Percentiles rank a stretch among this genome's conserved stretches.
Evolutionary conservation across 805 yeast species (phyloP).

Genomic region (Candida sanyiensis): DNA sequence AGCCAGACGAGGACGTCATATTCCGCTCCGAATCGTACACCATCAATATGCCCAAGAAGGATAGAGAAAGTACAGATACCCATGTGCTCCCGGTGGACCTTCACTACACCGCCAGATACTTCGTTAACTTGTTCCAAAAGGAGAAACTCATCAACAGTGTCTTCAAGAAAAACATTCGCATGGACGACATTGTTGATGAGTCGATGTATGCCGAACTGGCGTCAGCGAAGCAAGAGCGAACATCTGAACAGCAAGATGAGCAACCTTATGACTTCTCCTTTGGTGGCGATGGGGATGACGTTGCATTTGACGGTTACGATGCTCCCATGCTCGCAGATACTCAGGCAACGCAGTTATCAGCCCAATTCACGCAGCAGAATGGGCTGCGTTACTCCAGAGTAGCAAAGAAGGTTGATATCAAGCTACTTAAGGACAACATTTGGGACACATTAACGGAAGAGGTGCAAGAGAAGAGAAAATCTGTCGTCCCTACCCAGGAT

Average conservation of each 20-base stretch:
- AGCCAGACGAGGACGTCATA: constrained; percentile 32
- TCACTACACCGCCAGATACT: constrained; percentile 62
- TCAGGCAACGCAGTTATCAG: constrained; percentile 19
- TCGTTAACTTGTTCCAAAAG: constrained; percentile 63
- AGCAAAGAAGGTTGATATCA: constrained; percentile 77
- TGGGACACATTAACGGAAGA: constrained; percentile 52
- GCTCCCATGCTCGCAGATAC: constrained; percentile 16
- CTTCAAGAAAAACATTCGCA: constrained; percentile 20
- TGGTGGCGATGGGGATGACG: constrained; percentile 31
- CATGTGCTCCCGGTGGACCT: constrained; percentile 68
- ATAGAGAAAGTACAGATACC: constrained; percentile 36
- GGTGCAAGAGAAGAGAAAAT: constrained; percentile 10
- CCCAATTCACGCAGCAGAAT: constrained; percentile 20
- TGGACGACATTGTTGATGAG: constrained; percentile 47
- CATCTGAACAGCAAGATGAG: constrained; percentile 34
- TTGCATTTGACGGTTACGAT: constrained; percentile 24
- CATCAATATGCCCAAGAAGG: constrained; percentile 36
- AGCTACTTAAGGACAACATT: constrained; percentile 64
- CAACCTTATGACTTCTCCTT: constrained; percentile 17
- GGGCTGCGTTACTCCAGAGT: constrained; percentile 58
- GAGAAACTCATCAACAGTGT: constrained; percentile 44
- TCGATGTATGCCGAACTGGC: constrained; percentile 61
- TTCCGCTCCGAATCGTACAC: constrained; percentile 29
- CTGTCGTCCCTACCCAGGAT: constrained; percentile 5
- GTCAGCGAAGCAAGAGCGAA: constrained; percentile 24